phyloP scores from a whole-genome alignment of 495 filamentous ascomycete species.

The Xylaria intraflava region DNA sequence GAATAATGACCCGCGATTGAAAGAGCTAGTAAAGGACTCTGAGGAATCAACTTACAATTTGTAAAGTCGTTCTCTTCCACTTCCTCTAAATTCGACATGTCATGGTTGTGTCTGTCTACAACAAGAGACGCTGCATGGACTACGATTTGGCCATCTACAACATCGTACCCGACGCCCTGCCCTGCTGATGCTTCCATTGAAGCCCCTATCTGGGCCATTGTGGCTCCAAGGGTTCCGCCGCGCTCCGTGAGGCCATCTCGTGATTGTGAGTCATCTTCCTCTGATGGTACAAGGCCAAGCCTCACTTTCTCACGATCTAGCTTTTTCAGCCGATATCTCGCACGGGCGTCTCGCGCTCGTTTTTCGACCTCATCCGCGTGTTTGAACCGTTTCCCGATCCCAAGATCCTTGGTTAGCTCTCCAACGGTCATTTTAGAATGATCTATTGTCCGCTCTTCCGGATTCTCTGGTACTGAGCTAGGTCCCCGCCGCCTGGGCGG shows the following conservation, averaged over 20 bases:
- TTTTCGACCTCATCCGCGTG: slow-evolving; percentile 52
- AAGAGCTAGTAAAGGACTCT: neutral
- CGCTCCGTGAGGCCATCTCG: slow-evolving; percentile 11
- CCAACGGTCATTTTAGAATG: slow-evolving; percentile 68
- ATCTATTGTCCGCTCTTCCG: slow-evolving; percentile 65
- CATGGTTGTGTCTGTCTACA: slow-evolving; percentile 62
- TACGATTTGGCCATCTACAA: slow-evolving; percentile 80
- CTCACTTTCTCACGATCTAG: slow-evolving; percentile 28
- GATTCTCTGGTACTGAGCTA: slow-evolving; percentile 64
- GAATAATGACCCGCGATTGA: neutral
- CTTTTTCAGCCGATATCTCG: slow-evolving; percentile 29
- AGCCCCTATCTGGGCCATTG: slow-evolving; percentile 21
- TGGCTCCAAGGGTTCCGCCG: slow-evolving; percentile 14
- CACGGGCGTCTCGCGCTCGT: slow-evolving; percentile 37
- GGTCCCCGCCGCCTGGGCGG: slow-evolving; percentile 35
- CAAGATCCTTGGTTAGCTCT: slow-evolving; percentile 69
- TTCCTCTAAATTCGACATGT: slow-evolving; percentile 43
- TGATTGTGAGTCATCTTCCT: slow-evolving; percentile 8
- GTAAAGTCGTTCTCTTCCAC: slow-evolving; percentile 83
- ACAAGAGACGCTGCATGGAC: slow-evolving; percentile 70
- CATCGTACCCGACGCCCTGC: slow-evolving; percentile 53
- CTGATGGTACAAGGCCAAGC: slow-evolving; percentile 11
- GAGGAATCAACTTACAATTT: slow-evolving; percentile 25
- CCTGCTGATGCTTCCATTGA: slow-evolving; percentile 13
- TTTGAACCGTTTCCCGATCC: slow-evolving; percentile 74